Conservation (phyloP, 2,329 filamentous ascomycete genomes). For the Cytospora piceicola region DNA sequence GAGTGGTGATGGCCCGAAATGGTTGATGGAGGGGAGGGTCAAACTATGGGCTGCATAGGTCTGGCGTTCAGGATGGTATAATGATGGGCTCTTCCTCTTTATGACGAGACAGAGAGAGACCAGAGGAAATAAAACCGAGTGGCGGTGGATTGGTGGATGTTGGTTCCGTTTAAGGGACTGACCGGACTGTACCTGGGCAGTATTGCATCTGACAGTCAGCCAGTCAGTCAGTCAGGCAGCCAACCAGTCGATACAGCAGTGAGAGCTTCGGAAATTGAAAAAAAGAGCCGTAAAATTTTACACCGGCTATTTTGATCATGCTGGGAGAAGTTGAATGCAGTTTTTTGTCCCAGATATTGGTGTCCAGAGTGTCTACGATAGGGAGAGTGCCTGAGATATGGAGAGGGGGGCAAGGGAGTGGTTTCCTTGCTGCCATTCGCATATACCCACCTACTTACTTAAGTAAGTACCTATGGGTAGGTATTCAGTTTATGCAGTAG, state of each 20-base stretch:
- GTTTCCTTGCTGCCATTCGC: no score
- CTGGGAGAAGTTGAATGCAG: background rate
- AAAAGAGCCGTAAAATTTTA: background rate
- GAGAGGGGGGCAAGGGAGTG: no score
- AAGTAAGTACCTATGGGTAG: no score
- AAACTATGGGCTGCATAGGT: conserved; percentile 25
- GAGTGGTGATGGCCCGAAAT: background rate
- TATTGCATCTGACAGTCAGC: background rate
- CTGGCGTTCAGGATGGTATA: conserved; percentile 22
- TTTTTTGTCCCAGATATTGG: background rate
- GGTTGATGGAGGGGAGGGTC: conserved; percentile 1
- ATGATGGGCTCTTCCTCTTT: background rate
- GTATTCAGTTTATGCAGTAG: no score
- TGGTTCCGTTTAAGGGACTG: background rate
- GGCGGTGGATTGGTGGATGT: background rate
- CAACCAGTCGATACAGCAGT: background rate
- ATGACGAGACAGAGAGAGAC: background rate
- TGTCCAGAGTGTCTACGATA: background rate
- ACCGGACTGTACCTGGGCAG: background rate
- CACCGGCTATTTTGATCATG: background rate
- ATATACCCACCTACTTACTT: no score
- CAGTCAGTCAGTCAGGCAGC: background rate
- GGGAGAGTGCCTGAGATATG: no score
- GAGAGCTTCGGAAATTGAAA: background rate
- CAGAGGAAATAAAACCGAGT: background rate